Conservation (phyloP, 352 stramenopile genomes). For the Globisporangium rhizosaccharum region DNA sequence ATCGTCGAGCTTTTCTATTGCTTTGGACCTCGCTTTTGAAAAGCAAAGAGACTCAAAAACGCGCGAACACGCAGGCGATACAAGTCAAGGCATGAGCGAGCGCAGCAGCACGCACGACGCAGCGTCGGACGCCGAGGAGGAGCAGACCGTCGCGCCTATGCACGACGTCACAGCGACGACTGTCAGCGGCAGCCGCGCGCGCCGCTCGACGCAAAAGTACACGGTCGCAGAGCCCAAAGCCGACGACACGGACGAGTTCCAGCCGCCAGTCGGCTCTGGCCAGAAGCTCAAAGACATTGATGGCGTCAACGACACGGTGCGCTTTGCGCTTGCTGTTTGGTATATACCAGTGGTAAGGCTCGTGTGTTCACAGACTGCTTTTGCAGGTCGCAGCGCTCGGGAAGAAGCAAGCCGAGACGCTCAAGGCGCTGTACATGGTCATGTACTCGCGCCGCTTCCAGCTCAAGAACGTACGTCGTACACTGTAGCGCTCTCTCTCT, state of each 20-base stretch:
- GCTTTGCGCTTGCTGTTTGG: not conserved
- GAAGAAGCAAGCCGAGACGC: conserved; percentile 68
- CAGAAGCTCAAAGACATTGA: conserved; percentile 62
- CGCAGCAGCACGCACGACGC: not conserved
- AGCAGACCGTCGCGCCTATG: conserved; percentile 6
- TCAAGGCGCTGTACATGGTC: conserved; percentile 77
- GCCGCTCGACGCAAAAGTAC: conserved; percentile 63
- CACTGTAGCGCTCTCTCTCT: not conserved
- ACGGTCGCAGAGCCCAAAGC: conserved; percentile 38
- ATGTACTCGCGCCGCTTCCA: conserved; percentile 79
- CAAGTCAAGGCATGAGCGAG: not conserved
- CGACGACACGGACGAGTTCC: conserved; percentile 61
- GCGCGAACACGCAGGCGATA: too few species aligned
- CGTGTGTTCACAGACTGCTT: not conserved
- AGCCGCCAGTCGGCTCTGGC: conserved; percentile 43
- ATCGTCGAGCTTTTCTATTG: too few species aligned
- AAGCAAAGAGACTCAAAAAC: too few species aligned
- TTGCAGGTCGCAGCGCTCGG: conserved; percentile 49
- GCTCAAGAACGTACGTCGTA: conserved; percentile 59
- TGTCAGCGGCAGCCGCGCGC: conserved; percentile 44
- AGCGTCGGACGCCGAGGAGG: conserved; percentile 1
- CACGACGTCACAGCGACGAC: conserved; percentile 17
- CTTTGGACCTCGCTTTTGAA: too few species aligned
- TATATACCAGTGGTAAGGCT: not conserved
- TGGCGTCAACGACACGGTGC: conserved; percentile 43